phyloP scores from a whole-genome alignment of 2,329 filamentous ascomycete genomes.

The Uncinocarpus reesii region DNA sequence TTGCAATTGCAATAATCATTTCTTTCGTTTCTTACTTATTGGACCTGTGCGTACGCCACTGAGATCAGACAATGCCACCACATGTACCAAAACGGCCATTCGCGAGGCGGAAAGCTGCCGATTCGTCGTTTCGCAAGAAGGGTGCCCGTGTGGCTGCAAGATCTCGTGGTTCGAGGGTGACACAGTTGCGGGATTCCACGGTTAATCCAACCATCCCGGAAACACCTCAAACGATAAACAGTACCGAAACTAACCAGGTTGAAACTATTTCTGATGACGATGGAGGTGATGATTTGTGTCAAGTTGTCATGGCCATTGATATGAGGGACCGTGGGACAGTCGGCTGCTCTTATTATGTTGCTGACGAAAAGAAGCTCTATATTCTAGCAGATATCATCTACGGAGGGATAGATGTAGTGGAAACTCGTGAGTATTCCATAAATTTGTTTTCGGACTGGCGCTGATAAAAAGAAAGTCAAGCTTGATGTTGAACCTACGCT shows the following conservation, averaged over 20 bases:
- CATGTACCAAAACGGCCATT: neutral
- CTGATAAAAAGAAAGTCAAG: conserved; percentile 40
- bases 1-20: neutral
- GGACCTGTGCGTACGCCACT: neutral
- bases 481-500: conserved; percentile 52
- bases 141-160: neutral
- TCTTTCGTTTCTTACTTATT: neutral
- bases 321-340: conserved; percentile 59
- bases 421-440: conserved; percentile 39
- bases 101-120: neutral
- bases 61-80: neutral
- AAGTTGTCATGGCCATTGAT: conserved; percentile 72
- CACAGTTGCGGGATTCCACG: conserved; percentile 1
- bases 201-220: neutral
- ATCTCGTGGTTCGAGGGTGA: neutral
- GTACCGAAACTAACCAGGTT: neutral
- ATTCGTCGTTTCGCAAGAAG: neutral
- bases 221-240: neutral
- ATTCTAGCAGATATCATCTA: conserved; percentile 66
- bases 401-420: conserved; percentile 58
- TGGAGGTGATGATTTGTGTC: conserved; percentile 47
- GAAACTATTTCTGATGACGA: conserved; percentile 18
- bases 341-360: conserved; percentile 76
- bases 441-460: conserved; percentile 19
- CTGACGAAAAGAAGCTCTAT: conserved; percentile 57